These are phyloP conservation scores for Phytophthora pluvialis DNA, from an alignment of 352 stramenopile genomes.

Conservation along the genomic window DNA sequence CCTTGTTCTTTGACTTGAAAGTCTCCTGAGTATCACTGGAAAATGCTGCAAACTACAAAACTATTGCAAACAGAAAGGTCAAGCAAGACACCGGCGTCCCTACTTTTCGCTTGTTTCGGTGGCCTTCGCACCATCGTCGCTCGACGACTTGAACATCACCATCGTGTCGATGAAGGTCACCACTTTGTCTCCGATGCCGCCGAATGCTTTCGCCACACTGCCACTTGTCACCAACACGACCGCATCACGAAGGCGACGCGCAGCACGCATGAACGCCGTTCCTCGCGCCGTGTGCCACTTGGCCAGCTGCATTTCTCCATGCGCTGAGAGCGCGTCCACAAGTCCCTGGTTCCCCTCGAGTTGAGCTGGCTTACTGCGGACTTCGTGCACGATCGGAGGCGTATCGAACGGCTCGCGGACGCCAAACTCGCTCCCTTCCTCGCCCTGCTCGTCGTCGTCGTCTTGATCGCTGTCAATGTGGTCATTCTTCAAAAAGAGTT, in stretches of 20 bases:
- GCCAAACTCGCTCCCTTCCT: conserved; percentile 1
- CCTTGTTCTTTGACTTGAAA: neutral
- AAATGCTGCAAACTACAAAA: no score
- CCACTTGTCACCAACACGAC: conserved; percentile 1
- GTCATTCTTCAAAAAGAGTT: neutral
- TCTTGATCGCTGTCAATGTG: neutral
- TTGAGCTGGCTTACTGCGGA: neutral
- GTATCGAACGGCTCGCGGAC: neutral
- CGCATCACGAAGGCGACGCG: neutral
- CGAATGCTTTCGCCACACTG: neutral
- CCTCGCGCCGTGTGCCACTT: conserved; percentile 1
- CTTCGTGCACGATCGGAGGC: neutral
- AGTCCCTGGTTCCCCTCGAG: neutral
- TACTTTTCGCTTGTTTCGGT: neutral
- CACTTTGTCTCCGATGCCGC: conserved; percentile 5
- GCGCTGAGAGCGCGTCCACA: conserved; percentile 1
- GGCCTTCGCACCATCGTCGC: neutral
- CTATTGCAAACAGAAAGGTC: neutral
- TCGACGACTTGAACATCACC: neutral
- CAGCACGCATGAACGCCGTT: conserved; percentile 5
- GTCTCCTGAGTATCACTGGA: no score
- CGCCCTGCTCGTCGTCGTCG: neutral
- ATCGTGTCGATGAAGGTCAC: neutral
- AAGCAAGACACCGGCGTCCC: no score
- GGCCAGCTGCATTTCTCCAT: neutral